Evolutionary conservation across 345 rosid species (phyloP).

Genomic region (Eucalyptus erythrocorys): DNA sequence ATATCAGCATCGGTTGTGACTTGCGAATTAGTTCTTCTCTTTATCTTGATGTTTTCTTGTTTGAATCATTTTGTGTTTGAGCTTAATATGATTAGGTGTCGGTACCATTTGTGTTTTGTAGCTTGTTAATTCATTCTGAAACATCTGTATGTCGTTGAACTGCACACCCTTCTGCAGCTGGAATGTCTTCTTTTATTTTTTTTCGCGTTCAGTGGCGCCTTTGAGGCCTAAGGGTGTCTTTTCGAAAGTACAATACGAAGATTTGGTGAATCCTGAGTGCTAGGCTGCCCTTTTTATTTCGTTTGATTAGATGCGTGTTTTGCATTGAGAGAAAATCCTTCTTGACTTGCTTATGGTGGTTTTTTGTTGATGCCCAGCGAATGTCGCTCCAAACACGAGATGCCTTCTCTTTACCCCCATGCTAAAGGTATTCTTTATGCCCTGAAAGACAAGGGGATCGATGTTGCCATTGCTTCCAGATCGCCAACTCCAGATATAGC

Average conservation of each 20-base stretch:
- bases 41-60: background rate
- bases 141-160: background rate
- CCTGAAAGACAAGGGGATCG: conserved; percentile 39
- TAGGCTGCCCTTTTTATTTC: background rate
- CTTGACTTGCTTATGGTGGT: background rate
- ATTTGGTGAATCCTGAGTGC: background rate
- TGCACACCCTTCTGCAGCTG: background rate
- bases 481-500: conserved; percentile 55
- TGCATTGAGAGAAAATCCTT: background rate
- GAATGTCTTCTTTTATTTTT: too few species aligned
- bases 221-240: background rate
- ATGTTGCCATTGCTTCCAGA: conserved; percentile 49
- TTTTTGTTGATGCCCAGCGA: conserved; percentile 11
- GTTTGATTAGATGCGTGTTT: background rate
- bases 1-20: background rate
- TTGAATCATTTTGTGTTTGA: background rate
- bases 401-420: conserved; percentile 35
- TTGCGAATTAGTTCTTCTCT: background rate
- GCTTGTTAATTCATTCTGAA: background rate
- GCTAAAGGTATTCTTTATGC: conserved; percentile 39
- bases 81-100: background rate
- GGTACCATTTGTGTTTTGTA: background rate
- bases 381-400: conserved; percentile 31
- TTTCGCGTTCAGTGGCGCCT: background rate
- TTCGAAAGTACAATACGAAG: background rate